Conservation (phyloP, 2,329 filamentous ascomycete genomes). For the Pseudogymnoascus destructans region DNA sequence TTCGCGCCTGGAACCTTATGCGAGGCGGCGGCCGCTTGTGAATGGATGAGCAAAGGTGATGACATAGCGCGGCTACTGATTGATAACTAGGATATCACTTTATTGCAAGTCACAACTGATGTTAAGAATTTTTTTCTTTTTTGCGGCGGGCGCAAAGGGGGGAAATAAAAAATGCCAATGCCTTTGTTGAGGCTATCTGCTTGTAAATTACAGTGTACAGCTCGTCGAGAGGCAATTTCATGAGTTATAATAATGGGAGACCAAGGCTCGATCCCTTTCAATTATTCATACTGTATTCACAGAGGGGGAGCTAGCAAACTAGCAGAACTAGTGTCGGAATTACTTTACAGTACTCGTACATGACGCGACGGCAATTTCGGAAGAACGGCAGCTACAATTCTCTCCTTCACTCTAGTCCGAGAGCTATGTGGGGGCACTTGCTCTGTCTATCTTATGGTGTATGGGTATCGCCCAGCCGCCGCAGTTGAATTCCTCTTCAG, state of each 20-base stretch:
- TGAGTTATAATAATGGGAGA: neutral
- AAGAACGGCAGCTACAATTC: neutral
- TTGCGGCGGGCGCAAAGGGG: neutral
- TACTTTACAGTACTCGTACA: neutral
- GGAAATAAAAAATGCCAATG: neutral
- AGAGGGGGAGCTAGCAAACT: neutral
- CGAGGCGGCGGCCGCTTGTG: slow-evolving; percentile 4
- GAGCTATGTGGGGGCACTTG: neutral
- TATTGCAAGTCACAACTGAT: neutral
- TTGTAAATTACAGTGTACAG: neutral
- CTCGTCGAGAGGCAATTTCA: neutral
- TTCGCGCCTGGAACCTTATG: slow-evolving; percentile 7
- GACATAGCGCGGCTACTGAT: slow-evolving; percentile 5
- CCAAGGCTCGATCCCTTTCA: neutral
- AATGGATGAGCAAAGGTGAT: slow-evolving; percentile 8
- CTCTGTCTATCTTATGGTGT: neutral
- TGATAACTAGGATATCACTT: slow-evolving; percentile 8
- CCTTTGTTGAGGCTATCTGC: neutral
- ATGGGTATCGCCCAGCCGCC: neutral
- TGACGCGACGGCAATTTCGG: neutral
- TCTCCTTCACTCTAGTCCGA: neutral
- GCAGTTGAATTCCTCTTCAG: neutral
- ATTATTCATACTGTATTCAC: slow-evolving; percentile 2
- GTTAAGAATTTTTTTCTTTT: neutral
- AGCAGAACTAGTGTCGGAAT: neutral